These are phyloP conservation scores for Fusarium dlaminii DNA, from an alignment of 2,329 filamentous ascomycete species.

Conservation along the genomic window DNA sequence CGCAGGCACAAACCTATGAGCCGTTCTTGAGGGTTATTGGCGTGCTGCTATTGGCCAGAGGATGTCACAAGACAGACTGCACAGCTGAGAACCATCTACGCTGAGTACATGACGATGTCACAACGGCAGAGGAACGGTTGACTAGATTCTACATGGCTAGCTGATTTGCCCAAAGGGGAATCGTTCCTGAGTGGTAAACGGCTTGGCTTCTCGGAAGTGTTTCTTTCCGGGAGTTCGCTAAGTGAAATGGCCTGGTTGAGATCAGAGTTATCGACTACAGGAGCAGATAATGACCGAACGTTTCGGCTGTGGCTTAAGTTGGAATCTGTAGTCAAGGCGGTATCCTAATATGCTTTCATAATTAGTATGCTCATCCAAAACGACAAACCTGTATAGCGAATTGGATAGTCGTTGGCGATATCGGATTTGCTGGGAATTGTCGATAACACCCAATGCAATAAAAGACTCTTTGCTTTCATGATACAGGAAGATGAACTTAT, in stretches of 20 bases:
- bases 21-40: fast-evolving
- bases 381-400: no score
- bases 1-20: fast-evolving
- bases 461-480: neutral
- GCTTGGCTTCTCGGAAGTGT: neutral
- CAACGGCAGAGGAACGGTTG: fast-evolving
- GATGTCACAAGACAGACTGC: neutral
- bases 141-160: fast-evolving
- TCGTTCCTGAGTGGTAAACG: fast-evolving
- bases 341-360: no score
- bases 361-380: no score
- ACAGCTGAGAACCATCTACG: fast-evolving
- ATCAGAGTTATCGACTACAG: neutral
- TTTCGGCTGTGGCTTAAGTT: neutral
- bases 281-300: neutral
- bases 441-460: no score
- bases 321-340: no score
- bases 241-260: fast-evolving
- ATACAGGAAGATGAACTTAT: neutral
- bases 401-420: no score
- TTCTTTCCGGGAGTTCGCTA: neutral
- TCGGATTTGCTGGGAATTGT: no score
- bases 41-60: fast-evolving
- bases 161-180: fast-evolving
- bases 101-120: fast-evolving